A percentile compares a stretch with the other conserved stretches of the same genome.
Evolutionary conservation across 2,329 filamentous ascomycete species (phyloP).

Genomic region (Colletotrichum coccodes): DNA sequence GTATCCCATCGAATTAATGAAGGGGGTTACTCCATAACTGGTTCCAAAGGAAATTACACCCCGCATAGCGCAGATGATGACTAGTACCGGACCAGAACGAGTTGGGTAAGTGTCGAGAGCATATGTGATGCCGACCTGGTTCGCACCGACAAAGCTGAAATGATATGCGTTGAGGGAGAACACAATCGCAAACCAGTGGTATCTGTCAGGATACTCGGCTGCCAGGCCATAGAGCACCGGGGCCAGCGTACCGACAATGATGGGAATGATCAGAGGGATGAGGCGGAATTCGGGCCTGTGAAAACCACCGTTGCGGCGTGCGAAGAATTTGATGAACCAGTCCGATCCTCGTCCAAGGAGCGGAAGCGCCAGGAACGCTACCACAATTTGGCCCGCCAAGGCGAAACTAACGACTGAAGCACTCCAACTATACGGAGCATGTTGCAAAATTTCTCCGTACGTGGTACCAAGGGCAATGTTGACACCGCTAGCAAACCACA

Average conservation of each 20-base stretch:
- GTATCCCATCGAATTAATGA: constrained; percentile 41
- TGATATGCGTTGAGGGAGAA: constrained; percentile 41
- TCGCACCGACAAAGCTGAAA: constrained; percentile 51
- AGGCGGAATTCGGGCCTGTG: constrained; percentile 53
- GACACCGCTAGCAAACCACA: constrained; percentile 45
- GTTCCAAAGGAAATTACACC: constrained; percentile 56
- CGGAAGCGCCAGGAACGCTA: constrained; percentile 48
- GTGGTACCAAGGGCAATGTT: constrained; percentile 55
- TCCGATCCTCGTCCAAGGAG: constrained; percentile 51
- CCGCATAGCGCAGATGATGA: constrained; percentile 56
- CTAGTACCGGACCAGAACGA: constrained; percentile 51
- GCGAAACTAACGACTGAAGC: constrained; percentile 46
- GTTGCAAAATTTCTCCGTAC: constrained; percentile 47
- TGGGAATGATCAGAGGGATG: constrained; percentile 46
- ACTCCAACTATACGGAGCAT: constrained; percentile 49
- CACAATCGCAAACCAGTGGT: constrained; percentile 47
- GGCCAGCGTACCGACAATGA: constrained; percentile 48
- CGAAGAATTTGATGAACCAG: constrained; percentile 45
- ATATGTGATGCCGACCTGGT: constrained; percentile 56
- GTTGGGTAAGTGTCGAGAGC: constrained; percentile 55
- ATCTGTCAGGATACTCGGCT: constrained; percentile 44
- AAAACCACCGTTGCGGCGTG: constrained; percentile 48
- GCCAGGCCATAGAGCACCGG: constrained; percentile 50
- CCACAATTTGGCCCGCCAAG: constrained; percentile 51
- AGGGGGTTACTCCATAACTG: constrained; percentile 41